These are phyloP conservation scores for Achlya hypogyna DNA, from an alignment of 352 stramenopile genomes.

Conservation along the genomic window DNA sequence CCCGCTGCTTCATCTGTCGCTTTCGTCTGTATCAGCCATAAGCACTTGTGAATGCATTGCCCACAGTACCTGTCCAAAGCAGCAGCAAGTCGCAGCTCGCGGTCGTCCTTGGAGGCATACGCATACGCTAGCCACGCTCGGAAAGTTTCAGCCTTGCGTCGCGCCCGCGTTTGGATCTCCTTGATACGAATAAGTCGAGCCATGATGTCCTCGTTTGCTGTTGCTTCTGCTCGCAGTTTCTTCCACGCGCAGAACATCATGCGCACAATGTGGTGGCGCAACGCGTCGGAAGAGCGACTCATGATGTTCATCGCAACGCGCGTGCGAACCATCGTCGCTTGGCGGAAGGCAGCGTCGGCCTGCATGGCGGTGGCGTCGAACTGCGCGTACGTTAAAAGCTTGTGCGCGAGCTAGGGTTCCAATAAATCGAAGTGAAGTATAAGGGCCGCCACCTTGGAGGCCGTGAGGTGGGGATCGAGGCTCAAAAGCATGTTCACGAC, in stretches of 20 bases:
- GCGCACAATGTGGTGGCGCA: slow-evolving; percentile 54
- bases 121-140: slow-evolving; percentile 50
- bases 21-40: background rate
- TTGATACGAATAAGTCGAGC: slow-evolving; percentile 56
- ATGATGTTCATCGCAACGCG: slow-evolving; percentile 79
- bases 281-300: slow-evolving; percentile 43
- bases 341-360: slow-evolving; percentile 63
- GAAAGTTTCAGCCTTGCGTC: slow-evolving; percentile 40
- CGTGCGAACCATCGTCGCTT: slow-evolving; percentile 62
- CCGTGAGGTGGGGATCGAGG: slow-evolving; percentile 50
- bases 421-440: background rate
- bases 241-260: slow-evolving; percentile 76
- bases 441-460: slow-evolving; percentile 30
- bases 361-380: slow-evolving; percentile 70
- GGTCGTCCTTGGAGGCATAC: slow-evolving; percentile 41
- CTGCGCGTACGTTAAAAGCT: slow-evolving; percentile 66
- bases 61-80: slow-evolving; percentile 32
- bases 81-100: slow-evolving; percentile 46
- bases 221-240: slow-evolving; percentile 39
- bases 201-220: slow-evolving; percentile 44
- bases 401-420: slow-evolving; percentile 41
- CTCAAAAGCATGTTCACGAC: slow-evolving; percentile 71
- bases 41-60: background rate
- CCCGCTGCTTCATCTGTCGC: background rate
- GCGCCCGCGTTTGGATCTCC: slow-evolving; percentile 41